These are phyloP conservation scores for Aureobasidium sp. DNA, from an alignment of 2,329 filamentous ascomycete species.

Conservation along the genomic window DNA sequence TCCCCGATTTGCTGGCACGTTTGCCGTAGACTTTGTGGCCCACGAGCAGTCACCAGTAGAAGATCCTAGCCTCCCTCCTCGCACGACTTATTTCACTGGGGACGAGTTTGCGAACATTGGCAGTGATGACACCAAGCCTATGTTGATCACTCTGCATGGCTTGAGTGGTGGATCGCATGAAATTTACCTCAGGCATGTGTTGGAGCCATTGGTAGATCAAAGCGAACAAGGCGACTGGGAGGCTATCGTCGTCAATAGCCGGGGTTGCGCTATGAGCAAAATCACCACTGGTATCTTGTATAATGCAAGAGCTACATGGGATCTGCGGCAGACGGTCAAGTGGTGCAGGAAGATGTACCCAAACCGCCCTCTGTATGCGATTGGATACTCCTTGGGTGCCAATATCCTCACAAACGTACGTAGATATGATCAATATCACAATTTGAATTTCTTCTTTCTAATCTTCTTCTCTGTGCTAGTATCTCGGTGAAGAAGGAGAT, in stretches of 20 bases:
- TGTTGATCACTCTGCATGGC: slow-evolving; percentile 84
- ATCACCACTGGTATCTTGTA: slow-evolving; percentile 85
- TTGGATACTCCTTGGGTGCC: slow-evolving; percentile 88
- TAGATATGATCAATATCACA: slow-evolving; percentile 15
- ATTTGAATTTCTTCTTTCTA: not conserved
- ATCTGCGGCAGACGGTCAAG: slow-evolving; percentile 70
- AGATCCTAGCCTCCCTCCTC: slow-evolving; percentile 58
- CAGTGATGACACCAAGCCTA: slow-evolving; percentile 69
- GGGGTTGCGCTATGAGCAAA: slow-evolving; percentile 81
- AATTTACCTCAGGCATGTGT: slow-evolving; percentile 74
- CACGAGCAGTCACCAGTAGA: slow-evolving; percentile 34
- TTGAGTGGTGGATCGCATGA: slow-evolving; percentile 88
- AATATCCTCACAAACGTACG: slow-evolving; percentile 92
- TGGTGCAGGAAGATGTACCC: slow-evolving; percentile 74
- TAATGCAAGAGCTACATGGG: slow-evolving; percentile 93
- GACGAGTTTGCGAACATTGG: slow-evolving; percentile 58
- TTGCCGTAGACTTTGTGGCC: slow-evolving; percentile 77
- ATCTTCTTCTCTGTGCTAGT: slow-evolving; percentile 43
- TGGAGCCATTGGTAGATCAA: slow-evolving; percentile 59
- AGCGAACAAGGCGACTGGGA: slow-evolving; percentile 66
- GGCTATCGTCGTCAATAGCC: slow-evolving; percentile 80
- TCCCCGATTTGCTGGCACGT: slow-evolving; percentile 63
- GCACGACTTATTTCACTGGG: slow-evolving; percentile 68
- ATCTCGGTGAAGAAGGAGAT: slow-evolving; percentile 80
- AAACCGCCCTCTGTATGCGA: slow-evolving; percentile 76